Conservation (phyloP, 2,329 filamentous ascomycete genomes). For the Colletotrichum trifolii region DNA sequence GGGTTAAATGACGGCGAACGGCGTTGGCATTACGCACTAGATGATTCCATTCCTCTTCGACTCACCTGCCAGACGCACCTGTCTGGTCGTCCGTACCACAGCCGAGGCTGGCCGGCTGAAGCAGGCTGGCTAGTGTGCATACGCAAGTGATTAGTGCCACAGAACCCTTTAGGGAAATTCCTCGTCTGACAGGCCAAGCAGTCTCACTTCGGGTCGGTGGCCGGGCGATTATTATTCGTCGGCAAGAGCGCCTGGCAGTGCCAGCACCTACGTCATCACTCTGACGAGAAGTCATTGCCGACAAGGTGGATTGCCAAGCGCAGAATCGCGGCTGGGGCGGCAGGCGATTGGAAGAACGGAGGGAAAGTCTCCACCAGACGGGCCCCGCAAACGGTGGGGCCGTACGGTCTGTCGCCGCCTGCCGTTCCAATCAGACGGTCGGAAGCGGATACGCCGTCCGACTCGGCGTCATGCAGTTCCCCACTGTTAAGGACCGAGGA, state of each 20-base stretch:
- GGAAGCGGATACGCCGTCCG: slow-evolving; percentile 11
- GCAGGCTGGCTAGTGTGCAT: not conserved
- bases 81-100: not conserved
- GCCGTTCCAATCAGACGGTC: slow-evolving; percentile 22
- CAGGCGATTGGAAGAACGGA: slow-evolving; percentile 3
- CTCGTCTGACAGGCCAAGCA: slow-evolving; percentile 8
- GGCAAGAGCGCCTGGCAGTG: slow-evolving; percentile 12
- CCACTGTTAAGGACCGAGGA: slow-evolving; percentile 1
- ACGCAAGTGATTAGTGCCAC: too few species aligned
- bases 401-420: slow-evolving; percentile 1
- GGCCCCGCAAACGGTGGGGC: slow-evolving; percentile 1
- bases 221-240: slow-evolving; percentile 22
- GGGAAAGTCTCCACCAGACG: not conserved
- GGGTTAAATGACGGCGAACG: too few species aligned
- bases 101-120: slow-evolving; percentile 6
- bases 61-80: too few species aligned
- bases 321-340: slow-evolving; percentile 20
- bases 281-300: not conserved
- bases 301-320: slow-evolving; percentile 3
- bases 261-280: slow-evolving; percentile 13
- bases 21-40: too few species aligned
- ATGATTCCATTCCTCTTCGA: too few species aligned
- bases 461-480: slow-evolving; percentile 23
- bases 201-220: not conserved
- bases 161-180: slow-evolving; percentile 12